A percentile compares a stretch with the other conserved stretches of the same genome.
These are phyloP conservation scores for Cenchrus purpureus DNA, from an alignment of 176 grass and related monocot species.

Conservation along the genomic window DNA sequence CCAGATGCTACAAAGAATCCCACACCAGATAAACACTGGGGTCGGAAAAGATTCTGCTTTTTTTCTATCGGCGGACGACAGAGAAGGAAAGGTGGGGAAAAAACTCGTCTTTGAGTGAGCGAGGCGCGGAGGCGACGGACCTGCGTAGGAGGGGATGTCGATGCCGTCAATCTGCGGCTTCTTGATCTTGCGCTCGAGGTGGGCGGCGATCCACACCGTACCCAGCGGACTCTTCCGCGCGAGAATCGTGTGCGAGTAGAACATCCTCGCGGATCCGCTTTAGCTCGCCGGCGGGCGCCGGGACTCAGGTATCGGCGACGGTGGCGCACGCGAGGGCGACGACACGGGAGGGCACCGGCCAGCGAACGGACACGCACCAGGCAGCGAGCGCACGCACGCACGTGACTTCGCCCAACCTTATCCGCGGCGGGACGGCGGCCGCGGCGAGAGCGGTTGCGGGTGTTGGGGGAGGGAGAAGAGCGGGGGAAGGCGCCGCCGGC, in stretches of 20 bases:
- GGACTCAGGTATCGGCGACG: not conserved
- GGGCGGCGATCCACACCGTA: slow-evolving; percentile 91
- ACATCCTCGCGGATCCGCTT: slow-evolving; percentile 48
- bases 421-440: too few relatives aligned
- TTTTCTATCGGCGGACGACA: not conserved
- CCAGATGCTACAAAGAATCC: not conserved
- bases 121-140: slow-evolving; percentile 10
- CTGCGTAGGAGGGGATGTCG: slow-evolving; percentile 71
- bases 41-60: not conserved
- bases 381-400: too few relatives aligned
- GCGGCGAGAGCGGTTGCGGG: too few relatives aligned
- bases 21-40: not conserved
- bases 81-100: not conserved
- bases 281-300: not conserved
- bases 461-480: too few relatives aligned
- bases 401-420: too few relatives aligned
- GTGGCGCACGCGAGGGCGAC: not conserved
- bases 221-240: slow-evolving; percentile 71
- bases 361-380: too few relatives aligned
- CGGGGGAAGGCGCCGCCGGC: too few relatives aligned
- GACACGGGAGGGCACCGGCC: not conserved
- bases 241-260: slow-evolving; percentile 90
- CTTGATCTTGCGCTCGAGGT: slow-evolving; percentile 91
- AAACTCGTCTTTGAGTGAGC: not conserved
- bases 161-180: slow-evolving; percentile 80